Evolutionary conservation across 2,329 filamentous ascomycete genomes (phyloP).

Genomic region (Colletotrichum abscissum): DNA sequence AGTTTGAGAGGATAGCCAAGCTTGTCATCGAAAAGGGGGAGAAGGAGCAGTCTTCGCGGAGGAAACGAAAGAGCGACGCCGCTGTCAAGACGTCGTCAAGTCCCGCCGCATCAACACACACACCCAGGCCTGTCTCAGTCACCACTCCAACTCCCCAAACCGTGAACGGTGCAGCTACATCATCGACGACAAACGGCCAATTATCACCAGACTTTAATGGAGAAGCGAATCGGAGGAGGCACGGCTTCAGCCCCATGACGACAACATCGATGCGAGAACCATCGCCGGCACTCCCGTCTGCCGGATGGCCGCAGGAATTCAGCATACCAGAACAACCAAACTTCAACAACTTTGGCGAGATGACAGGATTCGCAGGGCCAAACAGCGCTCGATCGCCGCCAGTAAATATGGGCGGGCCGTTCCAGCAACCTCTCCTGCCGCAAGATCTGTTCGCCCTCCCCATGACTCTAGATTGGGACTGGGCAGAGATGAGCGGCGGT

Average conservation of each 20-base stretch:
- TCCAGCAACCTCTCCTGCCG: constrained; percentile 89
- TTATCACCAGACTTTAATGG: constrained; percentile 37
- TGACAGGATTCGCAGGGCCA: constrained; percentile 55
- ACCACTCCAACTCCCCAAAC: constrained; percentile 44
- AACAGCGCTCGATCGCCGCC: constrained; percentile 50
- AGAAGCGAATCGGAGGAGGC: constrained; percentile 32
- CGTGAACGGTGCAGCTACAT: constrained; percentile 5
- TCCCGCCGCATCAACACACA: constrained; percentile 43
- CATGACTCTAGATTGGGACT: constrained; percentile 94
- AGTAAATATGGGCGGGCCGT: constrained; percentile 49
- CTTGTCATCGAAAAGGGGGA: constrained; percentile 92
- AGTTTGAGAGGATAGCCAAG: constrained; percentile 94
- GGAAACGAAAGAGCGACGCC: constrained; percentile 85
- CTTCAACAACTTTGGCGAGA: constrained; percentile 57
- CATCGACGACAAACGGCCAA: constrained; percentile 28
- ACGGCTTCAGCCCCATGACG: constrained; percentile 50
- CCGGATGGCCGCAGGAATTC: constrained; percentile 61
- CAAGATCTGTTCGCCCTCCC: constrained; percentile 96
- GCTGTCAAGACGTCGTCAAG: constrained; percentile 35
- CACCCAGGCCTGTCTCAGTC: constrained; percentile 43
- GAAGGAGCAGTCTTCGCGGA: constrained; percentile 80
- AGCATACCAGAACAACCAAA: constrained; percentile 47
- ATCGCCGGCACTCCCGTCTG: constrained; percentile 57
- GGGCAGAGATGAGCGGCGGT: constrained; percentile 76
- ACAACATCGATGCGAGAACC: constrained; percentile 49